Evolutionary conservation across 192 early-diverging fungal genomes (phyloP).

Genomic region (Backusella circina): DNA sequence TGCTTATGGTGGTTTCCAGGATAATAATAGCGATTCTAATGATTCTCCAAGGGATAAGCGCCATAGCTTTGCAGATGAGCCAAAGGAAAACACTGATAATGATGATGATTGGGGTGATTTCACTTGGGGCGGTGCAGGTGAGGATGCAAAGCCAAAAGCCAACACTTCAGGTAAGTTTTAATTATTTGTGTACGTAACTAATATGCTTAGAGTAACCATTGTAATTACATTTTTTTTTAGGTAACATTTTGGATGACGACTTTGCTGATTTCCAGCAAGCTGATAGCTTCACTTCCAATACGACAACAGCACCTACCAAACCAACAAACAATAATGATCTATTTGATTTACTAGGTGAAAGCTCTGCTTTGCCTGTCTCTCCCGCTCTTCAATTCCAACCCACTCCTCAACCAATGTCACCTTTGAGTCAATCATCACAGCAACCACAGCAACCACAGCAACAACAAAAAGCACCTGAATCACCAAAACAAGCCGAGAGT

Average conservation of each 20-base stretch:
- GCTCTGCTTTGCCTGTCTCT: background rate
- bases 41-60: background rate
- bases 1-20: constrained; percentile 9
- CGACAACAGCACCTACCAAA: constrained; percentile 11
- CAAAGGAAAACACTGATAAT: background rate
- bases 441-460: constrained; percentile 2
- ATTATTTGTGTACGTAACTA: background rate
- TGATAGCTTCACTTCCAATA: constrained; percentile 19
- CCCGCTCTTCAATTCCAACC: constrained; percentile 5
- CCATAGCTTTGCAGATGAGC: background rate
- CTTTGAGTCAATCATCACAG: constrained; percentile 2
- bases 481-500: constrained; percentile 18
- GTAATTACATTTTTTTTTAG: background rate
- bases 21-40: constrained; percentile 19
- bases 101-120: constrained; percentile 85
- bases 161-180: background rate
- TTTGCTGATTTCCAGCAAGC: constrained; percentile 69
- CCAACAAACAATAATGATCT: constrained; percentile 23
- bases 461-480: constrained; percentile 4
- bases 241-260: constrained; percentile 42
- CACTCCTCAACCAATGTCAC: constrained; percentile 3
- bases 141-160: constrained; percentile 10
- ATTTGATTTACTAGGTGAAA: constrained; percentile 30
- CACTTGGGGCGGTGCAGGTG: constrained; percentile 30
- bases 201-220: background rate